Evolutionary conservation across 2,329 filamentous ascomycete species (phyloP).

Genomic region (Arachnomyces sp.): DNA sequence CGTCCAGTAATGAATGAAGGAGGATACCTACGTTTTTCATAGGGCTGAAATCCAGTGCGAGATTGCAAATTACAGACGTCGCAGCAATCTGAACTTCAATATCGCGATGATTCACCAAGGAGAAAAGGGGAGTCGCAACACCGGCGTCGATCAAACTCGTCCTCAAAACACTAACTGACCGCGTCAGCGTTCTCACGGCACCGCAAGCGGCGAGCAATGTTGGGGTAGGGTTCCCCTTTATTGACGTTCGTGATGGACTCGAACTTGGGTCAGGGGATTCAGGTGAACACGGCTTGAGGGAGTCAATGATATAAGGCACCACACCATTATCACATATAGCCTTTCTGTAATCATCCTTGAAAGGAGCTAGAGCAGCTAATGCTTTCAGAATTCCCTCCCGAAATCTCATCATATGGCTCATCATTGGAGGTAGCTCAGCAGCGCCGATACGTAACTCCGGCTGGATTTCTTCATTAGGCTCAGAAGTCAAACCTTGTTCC

Average conservation of each 20-base stretch:
- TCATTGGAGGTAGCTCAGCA: constrained; percentile 53
- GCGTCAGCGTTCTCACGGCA: constrained; percentile 69
- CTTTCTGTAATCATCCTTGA: constrained; percentile 78
- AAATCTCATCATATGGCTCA: constrained; percentile 64
- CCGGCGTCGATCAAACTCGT: constrained; percentile 83
- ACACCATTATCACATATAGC: constrained; percentile 74
- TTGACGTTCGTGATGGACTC: constrained; percentile 29
- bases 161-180: constrained; percentile 74
- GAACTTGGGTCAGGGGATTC: constrained; percentile 21
- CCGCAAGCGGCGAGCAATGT: constrained; percentile 83
- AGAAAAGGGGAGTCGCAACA: constrained; percentile 68
- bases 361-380: constrained; percentile 70
- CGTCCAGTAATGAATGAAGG: constrained; percentile 1
- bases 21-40: constrained; percentile 66
- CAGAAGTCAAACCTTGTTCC: constrained; percentile 5
- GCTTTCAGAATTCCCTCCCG: constrained; percentile 71
- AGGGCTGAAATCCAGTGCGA: constrained; percentile 82
- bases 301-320: constrained; percentile 74
- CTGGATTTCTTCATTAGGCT: constrained; percentile 14
- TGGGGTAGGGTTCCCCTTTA: constrained; percentile 68
- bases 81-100: constrained; percentile 78
- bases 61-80: constrained; percentile 74
- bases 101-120: constrained; percentile 65
- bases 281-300: constrained; percentile 54
- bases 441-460: constrained; percentile 48